These are phyloP conservation scores for Coemansia sp. DNA, from an alignment of 192 early-diverging fungal genomes.

Conservation along the genomic window DNA sequence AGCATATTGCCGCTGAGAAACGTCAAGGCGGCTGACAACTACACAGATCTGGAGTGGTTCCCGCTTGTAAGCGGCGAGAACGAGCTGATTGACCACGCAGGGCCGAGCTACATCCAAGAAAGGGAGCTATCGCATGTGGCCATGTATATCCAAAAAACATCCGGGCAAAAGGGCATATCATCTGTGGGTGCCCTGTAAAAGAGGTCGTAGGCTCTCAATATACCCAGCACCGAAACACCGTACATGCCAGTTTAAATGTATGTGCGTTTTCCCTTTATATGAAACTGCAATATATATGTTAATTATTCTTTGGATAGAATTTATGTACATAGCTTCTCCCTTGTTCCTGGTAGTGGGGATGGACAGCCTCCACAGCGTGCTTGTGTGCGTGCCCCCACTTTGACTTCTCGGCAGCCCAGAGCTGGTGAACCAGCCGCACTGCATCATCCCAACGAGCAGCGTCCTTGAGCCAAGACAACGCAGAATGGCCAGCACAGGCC, in stretches of 20 bases:
- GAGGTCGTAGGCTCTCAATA: too few relatives aligned
- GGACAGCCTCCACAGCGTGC: conserved; percentile 31
- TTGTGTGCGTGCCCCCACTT: conserved; percentile 34
- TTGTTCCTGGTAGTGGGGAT: conserved; percentile 20
- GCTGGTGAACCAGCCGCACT: neutral
- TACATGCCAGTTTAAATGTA: too few relatives aligned
- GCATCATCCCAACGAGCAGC: conserved; percentile 13
- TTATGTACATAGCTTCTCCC: too few relatives aligned
- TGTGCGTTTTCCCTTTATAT: too few relatives aligned
- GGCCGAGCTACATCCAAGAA: conserved; percentile 40
- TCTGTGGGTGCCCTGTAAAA: conserved; percentile 4
- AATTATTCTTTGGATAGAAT: too few relatives aligned
- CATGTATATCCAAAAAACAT: conserved; percentile 24
- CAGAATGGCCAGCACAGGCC: neutral
- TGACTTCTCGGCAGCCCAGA: conserved; percentile 19
- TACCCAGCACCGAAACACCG: too few relatives aligned
- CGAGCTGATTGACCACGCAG: conserved; percentile 26
- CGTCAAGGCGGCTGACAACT: conserved; percentile 36
- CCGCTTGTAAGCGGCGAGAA: conserved; percentile 28
- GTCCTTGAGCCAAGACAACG: too few relatives aligned
- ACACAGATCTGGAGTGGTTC: conserved; percentile 50
- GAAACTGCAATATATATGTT: too few relatives aligned
- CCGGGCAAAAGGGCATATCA: conserved; percentile 15
- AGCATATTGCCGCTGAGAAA: conserved; percentile 32
- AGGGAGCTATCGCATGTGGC: conserved; percentile 38